A percentile compares a stretch with the other conserved stretches of the same genome.
phyloP scores from a whole-genome alignment of 495 filamentous ascomycete species.

The Filosporella fistucella region DNA sequence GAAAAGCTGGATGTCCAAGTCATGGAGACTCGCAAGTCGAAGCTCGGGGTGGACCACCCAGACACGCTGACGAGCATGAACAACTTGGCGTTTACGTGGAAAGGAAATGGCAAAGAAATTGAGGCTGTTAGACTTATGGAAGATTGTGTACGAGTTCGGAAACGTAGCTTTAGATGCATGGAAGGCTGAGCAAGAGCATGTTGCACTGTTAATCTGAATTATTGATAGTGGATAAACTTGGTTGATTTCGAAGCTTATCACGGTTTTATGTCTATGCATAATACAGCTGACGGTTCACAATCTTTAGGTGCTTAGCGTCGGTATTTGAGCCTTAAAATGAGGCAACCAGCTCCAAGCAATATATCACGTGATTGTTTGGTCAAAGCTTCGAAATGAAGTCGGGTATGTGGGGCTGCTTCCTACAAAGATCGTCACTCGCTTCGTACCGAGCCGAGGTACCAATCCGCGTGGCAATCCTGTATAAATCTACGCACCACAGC shows the following conservation, averaged over 20 bases:
- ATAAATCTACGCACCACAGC: neutral
- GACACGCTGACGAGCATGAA: conserved; percentile 21
- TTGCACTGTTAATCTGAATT: neutral
- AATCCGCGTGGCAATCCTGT: neutral
- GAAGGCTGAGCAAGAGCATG: conserved; percentile 11
- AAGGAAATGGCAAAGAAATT: conserved; percentile 30
- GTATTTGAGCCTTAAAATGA: neutral
- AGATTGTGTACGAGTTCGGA: conserved; percentile 7
- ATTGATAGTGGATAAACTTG: neutral
- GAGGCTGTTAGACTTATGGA: conserved; percentile 26
- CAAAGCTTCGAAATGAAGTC: too few relatives aligned
- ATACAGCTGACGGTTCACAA: neutral
- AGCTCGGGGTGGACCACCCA: neutral
- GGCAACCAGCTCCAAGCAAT: neutral
- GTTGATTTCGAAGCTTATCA: neutral
- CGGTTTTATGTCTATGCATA: neutral
- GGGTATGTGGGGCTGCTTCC: too few relatives aligned
- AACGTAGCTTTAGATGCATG: conserved; percentile 10
- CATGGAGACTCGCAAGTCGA: conserved; percentile 7
- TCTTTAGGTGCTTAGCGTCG: neutral
- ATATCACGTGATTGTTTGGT: neutral
- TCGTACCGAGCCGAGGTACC: too few relatives aligned
- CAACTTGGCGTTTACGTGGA: conserved; percentile 29
- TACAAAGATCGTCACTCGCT: too few relatives aligned
- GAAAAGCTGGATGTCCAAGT: conserved; percentile 22